Percentiles rank a stretch among this genome's conserved stretches.
phyloP scores from a whole-genome alignment of 305 asterid species.

The Nicotiana rustica region DNA sequence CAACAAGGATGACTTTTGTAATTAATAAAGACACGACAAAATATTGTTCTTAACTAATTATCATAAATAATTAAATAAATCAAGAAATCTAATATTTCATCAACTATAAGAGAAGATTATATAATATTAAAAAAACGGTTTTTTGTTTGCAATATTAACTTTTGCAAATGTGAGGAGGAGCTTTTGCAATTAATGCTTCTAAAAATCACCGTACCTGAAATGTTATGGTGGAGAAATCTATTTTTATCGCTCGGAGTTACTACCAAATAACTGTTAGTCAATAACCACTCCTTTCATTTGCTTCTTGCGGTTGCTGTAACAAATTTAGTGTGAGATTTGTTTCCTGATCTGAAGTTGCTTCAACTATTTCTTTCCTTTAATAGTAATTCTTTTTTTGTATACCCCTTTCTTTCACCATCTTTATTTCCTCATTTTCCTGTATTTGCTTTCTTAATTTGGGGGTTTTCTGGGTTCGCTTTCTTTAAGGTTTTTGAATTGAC shows the following conservation, averaged over 20 bases:
- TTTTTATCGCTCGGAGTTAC: not conserved
- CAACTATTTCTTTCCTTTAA: not conserved
- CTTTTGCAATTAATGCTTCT: not conserved
- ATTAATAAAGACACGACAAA: not conserved
- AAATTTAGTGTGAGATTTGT: not conserved
- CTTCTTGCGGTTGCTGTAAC: not conserved
- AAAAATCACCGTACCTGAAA: not conserved
- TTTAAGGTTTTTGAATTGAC: not conserved
- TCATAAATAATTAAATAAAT: no score
- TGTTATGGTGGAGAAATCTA: no score
- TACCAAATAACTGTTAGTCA: not conserved
- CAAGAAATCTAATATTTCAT: not conserved
- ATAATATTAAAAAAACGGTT: not conserved
- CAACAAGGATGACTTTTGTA: not conserved
- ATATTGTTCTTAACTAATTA: no score
- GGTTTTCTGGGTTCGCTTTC: not conserved
- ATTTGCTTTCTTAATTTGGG: not conserved
- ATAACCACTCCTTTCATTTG: not conserved
- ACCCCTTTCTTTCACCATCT: not conserved
- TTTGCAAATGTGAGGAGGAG: not conserved
- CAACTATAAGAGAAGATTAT: not conserved
- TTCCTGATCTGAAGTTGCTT: slow-evolving; percentile 2
- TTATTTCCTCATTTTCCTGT: not conserved
- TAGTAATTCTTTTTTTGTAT: not conserved
- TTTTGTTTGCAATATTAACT: not conserved